Evolutionary conservation across 2,329 filamentous ascomycete genomes (phyloP).

Genomic region (Colletotrichum aenigma): DNA sequence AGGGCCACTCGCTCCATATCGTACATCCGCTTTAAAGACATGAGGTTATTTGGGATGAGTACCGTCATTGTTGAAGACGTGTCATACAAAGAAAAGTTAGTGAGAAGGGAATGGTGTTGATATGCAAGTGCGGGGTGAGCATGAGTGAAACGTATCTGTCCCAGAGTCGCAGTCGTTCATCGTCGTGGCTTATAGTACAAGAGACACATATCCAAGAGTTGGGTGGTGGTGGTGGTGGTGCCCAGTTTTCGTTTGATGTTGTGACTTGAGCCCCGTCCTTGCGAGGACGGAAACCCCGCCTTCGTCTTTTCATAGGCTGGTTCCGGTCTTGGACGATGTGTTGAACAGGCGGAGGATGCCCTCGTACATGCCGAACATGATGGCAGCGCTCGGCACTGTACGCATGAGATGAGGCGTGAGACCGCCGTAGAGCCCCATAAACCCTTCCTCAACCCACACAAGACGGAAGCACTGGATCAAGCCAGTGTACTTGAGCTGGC

Average conservation of each 20-base stretch:
- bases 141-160: not conserved
- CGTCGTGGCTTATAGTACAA: not conserved
- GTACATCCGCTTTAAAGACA: not conserved
- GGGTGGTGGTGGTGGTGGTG: not conserved
- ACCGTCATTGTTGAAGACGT: not conserved
- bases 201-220: not conserved
- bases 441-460: conserved; percentile 86
- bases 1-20: not conserved
- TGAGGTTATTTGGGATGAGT: not conserved
- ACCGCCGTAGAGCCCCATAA: conserved; percentile 86
- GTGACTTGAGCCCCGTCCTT: not conserved
- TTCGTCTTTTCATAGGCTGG: not conserved
- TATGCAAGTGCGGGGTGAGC: not conserved
- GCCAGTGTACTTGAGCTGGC: conserved; percentile 83
- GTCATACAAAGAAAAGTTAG: not conserved
- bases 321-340: conserved; percentile 11
- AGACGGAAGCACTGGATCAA: conserved; percentile 87
- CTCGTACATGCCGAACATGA: conserved; percentile 93
- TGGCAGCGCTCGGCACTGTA: conserved; percentile 89
- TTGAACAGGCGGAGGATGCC: conserved; percentile 56
- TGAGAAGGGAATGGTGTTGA: not conserved
- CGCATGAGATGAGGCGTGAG: conserved; percentile 90
- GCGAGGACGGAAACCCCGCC: not conserved
- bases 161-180: not conserved
- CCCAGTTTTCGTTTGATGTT: not conserved